Conservation (phyloP, 768 basidiomycete species). For the Lentinula aciculospora region DNA sequence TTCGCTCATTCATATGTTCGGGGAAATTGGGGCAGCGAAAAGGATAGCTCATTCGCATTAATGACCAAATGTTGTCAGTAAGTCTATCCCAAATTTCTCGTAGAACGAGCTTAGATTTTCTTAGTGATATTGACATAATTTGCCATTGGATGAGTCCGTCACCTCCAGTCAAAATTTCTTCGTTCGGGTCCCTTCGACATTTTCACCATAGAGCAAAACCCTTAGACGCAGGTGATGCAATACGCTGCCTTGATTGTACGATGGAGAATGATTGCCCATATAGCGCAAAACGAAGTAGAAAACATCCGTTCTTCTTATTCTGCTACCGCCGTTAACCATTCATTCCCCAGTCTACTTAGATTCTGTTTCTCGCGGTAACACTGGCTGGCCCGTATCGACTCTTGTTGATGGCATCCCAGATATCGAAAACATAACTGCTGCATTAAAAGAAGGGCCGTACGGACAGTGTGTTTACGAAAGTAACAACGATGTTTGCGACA, state of each 20-base stretch:
- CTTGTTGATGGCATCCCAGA: constrained; percentile 81
- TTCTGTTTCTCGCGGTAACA: constrained; percentile 49
- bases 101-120: constrained; percentile 5
- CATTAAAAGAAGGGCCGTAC: constrained; percentile 66
- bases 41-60: constrained; percentile 69
- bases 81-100: constrained; percentile 18
- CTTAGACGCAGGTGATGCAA: constrained; percentile 54
- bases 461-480: constrained; percentile 84
- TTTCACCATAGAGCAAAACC: constrained; percentile 76
- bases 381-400: constrained; percentile 59
- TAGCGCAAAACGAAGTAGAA: constrained; percentile 78
- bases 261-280: constrained; percentile 73
- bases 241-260: constrained; percentile 74
- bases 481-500: constrained; percentile 83
- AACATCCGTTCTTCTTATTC: background rate
- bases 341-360: constrained; percentile 68
- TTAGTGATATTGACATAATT: constrained; percentile 70
- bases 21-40: constrained; percentile 72
- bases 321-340: background rate
- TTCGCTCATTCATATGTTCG: constrained; percentile 90
- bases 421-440: constrained; percentile 77
- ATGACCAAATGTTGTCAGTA: constrained; percentile 93
- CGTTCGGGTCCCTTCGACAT: constrained; percentile 82
- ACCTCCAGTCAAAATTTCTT: constrained; percentile 64
- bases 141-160: constrained; percentile 72